These are phyloP conservation scores for Euphrasia confusa DNA, from an alignment of 257 asterid genomes.

Conservation along the genomic window DNA sequence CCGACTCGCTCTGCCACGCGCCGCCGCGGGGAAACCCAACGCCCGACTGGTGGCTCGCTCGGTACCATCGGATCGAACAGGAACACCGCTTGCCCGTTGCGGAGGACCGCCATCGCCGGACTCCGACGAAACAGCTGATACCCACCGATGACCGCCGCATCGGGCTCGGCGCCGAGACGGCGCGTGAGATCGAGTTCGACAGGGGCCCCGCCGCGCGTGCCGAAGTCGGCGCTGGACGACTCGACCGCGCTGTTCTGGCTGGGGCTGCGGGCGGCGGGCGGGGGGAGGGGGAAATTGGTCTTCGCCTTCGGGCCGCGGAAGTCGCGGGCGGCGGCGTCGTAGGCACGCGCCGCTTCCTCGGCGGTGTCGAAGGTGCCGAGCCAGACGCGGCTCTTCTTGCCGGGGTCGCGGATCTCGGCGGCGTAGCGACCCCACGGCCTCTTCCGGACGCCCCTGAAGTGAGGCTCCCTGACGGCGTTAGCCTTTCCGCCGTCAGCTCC, in stretches of 20 bases:
- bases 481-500: conserved; percentile 27
- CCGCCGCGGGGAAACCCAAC: conserved; percentile 14
- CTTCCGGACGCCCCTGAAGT: conserved; percentile 80
- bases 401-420: conserved; percentile 86
- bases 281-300: conserved; percentile 61
- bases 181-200: conserved; percentile 79
- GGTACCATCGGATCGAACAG: conserved; percentile 32
- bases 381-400: conserved; percentile 87
- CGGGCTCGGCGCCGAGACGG: conserved; percentile 41
- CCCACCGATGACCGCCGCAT: background rate
- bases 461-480: conserved; percentile 52
- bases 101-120: conserved; percentile 56
- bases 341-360: conserved; percentile 91
- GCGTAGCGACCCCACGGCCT: conserved; percentile 99
- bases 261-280: conserved; percentile 35
- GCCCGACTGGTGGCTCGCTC: conserved; percentile 22
- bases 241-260: conserved; percentile 81
- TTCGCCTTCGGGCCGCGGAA: conserved; percentile 89
- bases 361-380: conserved; percentile 90
- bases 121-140: conserved; percentile 34
- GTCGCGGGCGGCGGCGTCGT: conserved; percentile 72
- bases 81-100: conserved; percentile 55
- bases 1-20: background rate
- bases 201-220: conserved; percentile 31
- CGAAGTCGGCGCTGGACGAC: conserved; percentile 41